phyloP scores from a whole-genome alignment of 208 protist species.

The Blastocrithidia nonstop region DNA sequence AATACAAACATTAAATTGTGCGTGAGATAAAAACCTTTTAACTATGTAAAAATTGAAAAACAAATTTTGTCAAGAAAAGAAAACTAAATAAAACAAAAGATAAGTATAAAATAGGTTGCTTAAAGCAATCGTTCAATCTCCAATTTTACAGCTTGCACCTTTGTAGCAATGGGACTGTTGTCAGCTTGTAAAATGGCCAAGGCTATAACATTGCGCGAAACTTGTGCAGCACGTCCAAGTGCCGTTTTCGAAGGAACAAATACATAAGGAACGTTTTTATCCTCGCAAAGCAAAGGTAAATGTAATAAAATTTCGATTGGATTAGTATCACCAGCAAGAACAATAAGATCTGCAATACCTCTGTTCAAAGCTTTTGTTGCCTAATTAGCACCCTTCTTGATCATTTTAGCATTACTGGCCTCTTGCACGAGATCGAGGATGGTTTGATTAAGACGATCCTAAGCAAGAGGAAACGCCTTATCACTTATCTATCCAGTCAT shows the following conservation, averaged over 20 bases:
- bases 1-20: too few relatives aligned
- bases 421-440: constrained; percentile 98
- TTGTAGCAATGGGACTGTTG: constrained; percentile 90
- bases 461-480: constrained; percentile 98
- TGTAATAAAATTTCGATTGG: constrained; percentile 99
- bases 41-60: neutral
- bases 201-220: constrained; percentile 96
- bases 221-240: constrained; percentile 96
- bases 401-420: constrained; percentile 95
- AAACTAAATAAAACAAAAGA: constrained; percentile 8
- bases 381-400: constrained; percentile 99
- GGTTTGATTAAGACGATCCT: constrained; percentile 88
- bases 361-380: constrained; percentile 99
- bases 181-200: constrained; percentile 93
- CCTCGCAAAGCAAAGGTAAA: constrained; percentile 99
- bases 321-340: constrained; percentile 99
- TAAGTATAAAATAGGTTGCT: constrained; percentile 4
- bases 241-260: constrained; percentile 98
- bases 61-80: constrained; percentile 9
- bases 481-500: constrained; percentile 89
- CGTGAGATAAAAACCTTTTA: neutral
- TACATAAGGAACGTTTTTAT: constrained; percentile 99
- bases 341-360: constrained; percentile 96
- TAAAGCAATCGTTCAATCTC: constrained; percentile 96
- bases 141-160: constrained; percentile 95